Conservation (phyloP, 805 yeast species). For the Sporopachydermia lactativora region DNA sequence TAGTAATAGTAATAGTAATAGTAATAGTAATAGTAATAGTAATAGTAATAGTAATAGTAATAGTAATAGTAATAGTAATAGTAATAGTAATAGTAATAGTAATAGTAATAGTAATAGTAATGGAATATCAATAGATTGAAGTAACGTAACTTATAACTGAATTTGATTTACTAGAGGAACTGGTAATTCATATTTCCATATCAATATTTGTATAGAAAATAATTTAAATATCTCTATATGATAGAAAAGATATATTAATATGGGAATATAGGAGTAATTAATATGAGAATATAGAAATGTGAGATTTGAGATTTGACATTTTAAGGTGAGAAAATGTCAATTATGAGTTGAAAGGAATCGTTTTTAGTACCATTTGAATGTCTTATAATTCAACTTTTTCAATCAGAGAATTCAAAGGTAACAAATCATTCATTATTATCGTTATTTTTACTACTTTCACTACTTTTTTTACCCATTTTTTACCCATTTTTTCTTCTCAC, state of each 20-base stretch:
- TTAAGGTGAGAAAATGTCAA: neutral
- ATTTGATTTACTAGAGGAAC: neutral
- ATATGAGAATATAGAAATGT: neutral
- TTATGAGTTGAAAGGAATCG: no score
- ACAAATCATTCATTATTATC: no score
- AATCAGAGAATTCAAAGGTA: no score
- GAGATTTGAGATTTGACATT: neutral
- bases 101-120: conserved; percentile 2
- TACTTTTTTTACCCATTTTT: neutral
- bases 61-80: neutral
- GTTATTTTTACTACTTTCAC: neutral
- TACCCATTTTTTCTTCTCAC: neutral
- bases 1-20: no score
- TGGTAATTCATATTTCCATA: neutral
- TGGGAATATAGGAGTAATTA: neutral
- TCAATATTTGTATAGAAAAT: neutral
- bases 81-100: neutral
- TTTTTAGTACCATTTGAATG: no score
- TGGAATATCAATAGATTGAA: conserved; percentile 1
- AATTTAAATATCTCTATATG: neutral
- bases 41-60: neutral
- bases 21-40: neutral
- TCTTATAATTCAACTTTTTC: no score
- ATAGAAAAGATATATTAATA: neutral
- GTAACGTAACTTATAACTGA: conserved; percentile 1